Evolutionary conservation across 345 rosid species (phyloP), one percentile per base, ranked within the genome.

Genomic region (Mangifera indica): DNA sequence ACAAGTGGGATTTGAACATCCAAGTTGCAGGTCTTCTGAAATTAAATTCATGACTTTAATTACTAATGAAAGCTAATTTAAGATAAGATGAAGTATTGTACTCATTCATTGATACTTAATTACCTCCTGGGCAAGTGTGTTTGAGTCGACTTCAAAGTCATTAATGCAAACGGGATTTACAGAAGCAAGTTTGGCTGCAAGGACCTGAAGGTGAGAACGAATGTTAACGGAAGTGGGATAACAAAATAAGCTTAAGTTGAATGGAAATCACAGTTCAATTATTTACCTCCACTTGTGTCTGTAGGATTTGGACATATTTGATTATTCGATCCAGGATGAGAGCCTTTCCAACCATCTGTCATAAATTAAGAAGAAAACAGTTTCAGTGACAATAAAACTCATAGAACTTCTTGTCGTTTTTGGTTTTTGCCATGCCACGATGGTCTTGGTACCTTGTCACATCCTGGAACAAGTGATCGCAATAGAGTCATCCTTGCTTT

Each of bases 391-490:
- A 37, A 6, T 5, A 37, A 37, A 37, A 37, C 42, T 37, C 9
- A 37, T 5, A 37, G 8, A 37, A 7, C 42, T 5, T 5, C 42
- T 37, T 5, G 42, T 37, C 42, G 42, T 37, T 7, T 37, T 1
- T 37, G 42, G 6, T 34, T 34, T 34, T 5, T 34, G 4, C 37
- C 37, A 34, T 5, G 37, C 37, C 37, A 34, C 2, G 4, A 34
- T 34, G 37, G 6, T 34, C 37, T 34, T 34, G 37, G 37, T 4
- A 63, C 89, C 87, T 74, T 74, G 64, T 83, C 77, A 44, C 89
- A 85, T 55, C 89, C 87, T 13, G 85, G 89, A 60, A 85, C 89
- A 12, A 85, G 76, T 20, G 81, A 83, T 76, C 79, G 89, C 71
- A 85, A 61, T 22, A 78, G 22, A 76, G 72, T 83, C 87, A 85